Conservation (phyloP, 441 rosid genomes). For the Corymbia calophylla region DNA sequence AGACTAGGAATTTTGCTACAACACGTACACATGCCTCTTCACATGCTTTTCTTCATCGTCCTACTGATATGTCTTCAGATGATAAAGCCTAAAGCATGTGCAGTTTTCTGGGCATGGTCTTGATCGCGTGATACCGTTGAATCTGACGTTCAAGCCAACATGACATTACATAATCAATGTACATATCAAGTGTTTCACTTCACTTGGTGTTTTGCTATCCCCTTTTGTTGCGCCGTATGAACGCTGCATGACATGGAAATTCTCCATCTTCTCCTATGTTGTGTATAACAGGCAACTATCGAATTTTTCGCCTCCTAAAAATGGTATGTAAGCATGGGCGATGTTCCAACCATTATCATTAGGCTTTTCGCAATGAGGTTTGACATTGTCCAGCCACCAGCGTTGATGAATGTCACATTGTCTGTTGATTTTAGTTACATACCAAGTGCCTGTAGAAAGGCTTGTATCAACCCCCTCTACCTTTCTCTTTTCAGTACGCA, state of each 20-base stretch:
- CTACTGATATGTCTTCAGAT: neutral
- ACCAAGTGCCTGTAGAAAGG: neutral
- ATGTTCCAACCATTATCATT: neutral
- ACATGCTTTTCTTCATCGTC: neutral
- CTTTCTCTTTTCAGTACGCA: neutral
- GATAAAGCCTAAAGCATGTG: neutral
- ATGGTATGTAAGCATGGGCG: neutral
- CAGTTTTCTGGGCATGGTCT: neutral
- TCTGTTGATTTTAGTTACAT: neutral
- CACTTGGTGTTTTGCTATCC: neutral
- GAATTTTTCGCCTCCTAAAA: neutral
- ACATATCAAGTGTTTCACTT: neutral
- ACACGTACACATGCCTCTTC: neutral
- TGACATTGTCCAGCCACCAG: neutral
- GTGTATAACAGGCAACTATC: neutral
- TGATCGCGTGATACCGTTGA: neutral
- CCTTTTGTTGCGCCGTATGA: neutral
- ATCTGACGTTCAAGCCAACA: neutral
- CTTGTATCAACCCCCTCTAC: neutral
- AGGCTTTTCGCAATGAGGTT: neutral
- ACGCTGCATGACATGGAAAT: neutral
- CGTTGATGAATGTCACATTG: neutral
- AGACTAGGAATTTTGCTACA: neutral
- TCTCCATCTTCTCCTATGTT: neutral
- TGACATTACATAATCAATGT: neutral